Evolutionary conservation across 352 stramenopile species (phyloP).

Genomic region (Thalassiosira livingstoniorum): DNA sequence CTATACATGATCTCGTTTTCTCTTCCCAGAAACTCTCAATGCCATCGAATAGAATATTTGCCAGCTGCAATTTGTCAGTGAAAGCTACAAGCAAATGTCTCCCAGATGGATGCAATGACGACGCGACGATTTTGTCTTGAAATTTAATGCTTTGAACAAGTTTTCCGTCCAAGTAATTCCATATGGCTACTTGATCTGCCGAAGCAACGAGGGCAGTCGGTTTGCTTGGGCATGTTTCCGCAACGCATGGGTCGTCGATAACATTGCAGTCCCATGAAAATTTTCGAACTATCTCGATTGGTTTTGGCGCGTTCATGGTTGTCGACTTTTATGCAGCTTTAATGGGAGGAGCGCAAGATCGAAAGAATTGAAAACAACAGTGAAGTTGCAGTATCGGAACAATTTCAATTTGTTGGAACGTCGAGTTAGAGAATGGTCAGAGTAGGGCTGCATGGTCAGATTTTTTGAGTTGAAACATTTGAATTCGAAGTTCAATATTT

Average conservation of each 20-base stretch:
- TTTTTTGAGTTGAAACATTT: not conserved
- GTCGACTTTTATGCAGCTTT: too few species aligned
- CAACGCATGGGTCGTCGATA: not conserved
- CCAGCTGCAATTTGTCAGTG: slow-evolving; percentile 14
- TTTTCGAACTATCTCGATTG: slow-evolving; percentile 20
- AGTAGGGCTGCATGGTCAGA: not conserved
- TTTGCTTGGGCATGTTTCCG: slow-evolving; percentile 5
- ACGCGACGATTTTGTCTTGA: slow-evolving; percentile 6
- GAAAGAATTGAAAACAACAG: too few species aligned
- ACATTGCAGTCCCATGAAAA: slow-evolving; percentile 10
- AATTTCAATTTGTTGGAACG: not conserved
- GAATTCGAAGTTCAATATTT: not conserved
- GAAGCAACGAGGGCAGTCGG: slow-evolving; percentile 11
- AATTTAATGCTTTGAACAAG: not conserved
- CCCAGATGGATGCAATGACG: slow-evolving; percentile 29
- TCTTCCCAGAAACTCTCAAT: slow-evolving; percentile 15
- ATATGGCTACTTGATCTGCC: not conserved
- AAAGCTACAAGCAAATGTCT: slow-evolving; percentile 13
- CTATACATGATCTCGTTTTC: slow-evolving; percentile 4
- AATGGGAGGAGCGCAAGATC: too few species aligned
- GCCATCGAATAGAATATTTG: slow-evolving; percentile 20
- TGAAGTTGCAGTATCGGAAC: not conserved
- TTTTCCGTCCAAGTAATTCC: slow-evolving; percentile 14
- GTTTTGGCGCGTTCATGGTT: not conserved
- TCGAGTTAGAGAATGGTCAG: not conserved